Evolutionary conservation across 768 basidiomycete genomes (phyloP), one percentile per base, ranked within the genome.

Genomic region (Mycena haematopus): DNA sequence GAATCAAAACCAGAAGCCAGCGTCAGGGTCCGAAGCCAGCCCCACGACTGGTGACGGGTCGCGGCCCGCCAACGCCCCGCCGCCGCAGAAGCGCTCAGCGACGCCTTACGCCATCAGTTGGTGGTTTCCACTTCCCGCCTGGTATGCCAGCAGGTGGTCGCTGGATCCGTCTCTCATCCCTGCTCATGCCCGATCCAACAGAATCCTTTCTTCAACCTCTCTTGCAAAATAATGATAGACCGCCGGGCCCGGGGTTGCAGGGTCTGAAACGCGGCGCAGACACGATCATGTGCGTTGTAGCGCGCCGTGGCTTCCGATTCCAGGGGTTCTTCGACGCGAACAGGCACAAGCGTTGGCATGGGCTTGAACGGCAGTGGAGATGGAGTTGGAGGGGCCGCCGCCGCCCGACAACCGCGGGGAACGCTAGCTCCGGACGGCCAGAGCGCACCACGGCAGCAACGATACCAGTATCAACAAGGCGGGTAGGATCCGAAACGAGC

Each of bases 71-170:
- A 53, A 49, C 51, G 38, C 56, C 33, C 25, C 36, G 24, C 21
- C 56, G 8, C 38, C 49, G 21, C 60, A 21, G 56, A 65, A 69
- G 58, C 72, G 72, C 36, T 67, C 75, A 14, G 35, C 69, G 19
- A 73, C 75, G 40, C 78, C 77, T 24, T 77, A n/a, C n/a, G n/a
- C n/a, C n/a, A n/a, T n/a, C 82, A 2, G 73, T 78, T 60, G 84
- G 84, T 27, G 83, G 82, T 1, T 86, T 82, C 66, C 77, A 83
- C 67, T 80, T 81, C 58, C 81, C 82, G 0, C 72, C 79, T 52
- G 82, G 79, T 24, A 71, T 78, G 73, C 55, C 58, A 36, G 66
- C 64, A 22, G 51, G 85, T 84, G 65, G 9, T 24, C 35, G 10
- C 9, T 45, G 25, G 11, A 21, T 17, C 3, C 22, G 22, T 29